Conservation (phyloP, 345 rosid species). For the Aurinia saxatilis region DNA sequence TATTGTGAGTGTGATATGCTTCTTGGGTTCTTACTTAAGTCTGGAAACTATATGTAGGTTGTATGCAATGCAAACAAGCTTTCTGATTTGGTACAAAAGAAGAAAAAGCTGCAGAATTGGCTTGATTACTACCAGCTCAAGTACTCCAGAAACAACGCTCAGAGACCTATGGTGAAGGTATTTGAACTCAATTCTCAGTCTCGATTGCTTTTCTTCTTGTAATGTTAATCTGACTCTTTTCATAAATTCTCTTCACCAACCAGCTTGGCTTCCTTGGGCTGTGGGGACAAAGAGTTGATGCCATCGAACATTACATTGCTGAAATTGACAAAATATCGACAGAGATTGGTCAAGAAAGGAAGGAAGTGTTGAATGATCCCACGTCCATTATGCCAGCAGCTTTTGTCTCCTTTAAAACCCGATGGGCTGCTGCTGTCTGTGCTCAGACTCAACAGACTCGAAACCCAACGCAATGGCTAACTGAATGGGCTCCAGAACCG, state of each 20-base stretch:
- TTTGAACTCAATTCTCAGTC: neutral
- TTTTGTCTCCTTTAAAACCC: slow-evolving; percentile 88
- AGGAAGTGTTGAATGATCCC: slow-evolving; percentile 64
- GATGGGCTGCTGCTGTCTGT: slow-evolving; percentile 99
- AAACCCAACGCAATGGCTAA: slow-evolving; percentile 86
- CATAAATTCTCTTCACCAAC: slow-evolving; percentile 7
- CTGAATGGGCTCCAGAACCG: slow-evolving; percentile 98
- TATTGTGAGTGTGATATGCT: neutral
- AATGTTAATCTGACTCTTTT: neutral
- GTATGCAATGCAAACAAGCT: slow-evolving; percentile 86
- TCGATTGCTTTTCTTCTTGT: neutral
- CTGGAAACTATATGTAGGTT: slow-evolving; percentile 43
- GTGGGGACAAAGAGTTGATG: slow-evolving; percentile 75
- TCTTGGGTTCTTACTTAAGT: slow-evolving; percentile 1
- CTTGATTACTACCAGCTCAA: slow-evolving; percentile 79
- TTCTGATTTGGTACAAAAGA: slow-evolving; percentile 70
- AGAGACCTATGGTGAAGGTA: slow-evolving; percentile 66
- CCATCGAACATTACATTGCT: slow-evolving; percentile 53
- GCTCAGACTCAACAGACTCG: slow-evolving; percentile 94
- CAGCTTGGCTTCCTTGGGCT: slow-evolving; percentile 93
- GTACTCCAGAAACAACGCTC: slow-evolving; percentile 43
- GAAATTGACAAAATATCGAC: slow-evolving; percentile 56
- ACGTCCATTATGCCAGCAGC: slow-evolving; percentile 84
- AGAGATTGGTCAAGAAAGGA: slow-evolving; percentile 68
- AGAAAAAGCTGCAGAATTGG: slow-evolving; percentile 75